Evolutionary conservation across 352 stramenopile genomes (phyloP).

Genomic region (Pythium rhizo-oryzae): DNA sequence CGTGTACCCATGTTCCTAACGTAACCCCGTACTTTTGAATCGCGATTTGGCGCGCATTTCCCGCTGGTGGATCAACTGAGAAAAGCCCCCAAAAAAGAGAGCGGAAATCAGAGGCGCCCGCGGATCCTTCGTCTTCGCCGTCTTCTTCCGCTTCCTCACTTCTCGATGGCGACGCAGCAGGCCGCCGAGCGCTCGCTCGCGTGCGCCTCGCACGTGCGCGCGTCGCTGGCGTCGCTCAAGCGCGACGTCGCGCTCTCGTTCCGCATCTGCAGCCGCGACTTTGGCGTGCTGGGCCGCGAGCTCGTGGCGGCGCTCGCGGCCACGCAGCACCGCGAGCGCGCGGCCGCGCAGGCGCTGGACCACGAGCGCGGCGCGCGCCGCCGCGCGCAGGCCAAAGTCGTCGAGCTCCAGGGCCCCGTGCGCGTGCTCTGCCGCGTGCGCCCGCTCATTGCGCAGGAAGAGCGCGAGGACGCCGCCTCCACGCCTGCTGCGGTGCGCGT

Average conservation of each 20-base stretch:
- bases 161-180: neutral
- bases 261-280: conserved; percentile 71
- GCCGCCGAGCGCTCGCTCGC: conserved; percentile 16
- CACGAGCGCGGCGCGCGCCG: conserved; percentile 52
- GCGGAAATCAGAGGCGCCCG: neutral
- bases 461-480: conserved; percentile 11
- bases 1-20: neutral
- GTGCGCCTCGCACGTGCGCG: conserved; percentile 37
- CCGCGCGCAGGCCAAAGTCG: conserved; percentile 47
- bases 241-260: conserved; percentile 71
- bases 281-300: conserved; percentile 63
- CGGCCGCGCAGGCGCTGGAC: conserved; percentile 40
- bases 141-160: neutral
- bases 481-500: neutral
- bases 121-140: neutral
- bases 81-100: neutral
- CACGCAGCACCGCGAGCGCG: conserved; percentile 39
- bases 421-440: conserved; percentile 85
- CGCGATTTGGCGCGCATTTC: conserved; percentile 1
- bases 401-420: conserved; percentile 61
- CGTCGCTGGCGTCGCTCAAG: conserved; percentile 49
- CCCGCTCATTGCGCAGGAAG: conserved; percentile 32
- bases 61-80: no score
- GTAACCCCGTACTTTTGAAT: neutral
- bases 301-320: conserved; percentile 51